Percentiles rank a stretch among this genome's conserved stretches.
phyloP scores from a whole-genome alignment of 2,329 filamentous ascomycete species.

The Xylaria sp. region DNA sequence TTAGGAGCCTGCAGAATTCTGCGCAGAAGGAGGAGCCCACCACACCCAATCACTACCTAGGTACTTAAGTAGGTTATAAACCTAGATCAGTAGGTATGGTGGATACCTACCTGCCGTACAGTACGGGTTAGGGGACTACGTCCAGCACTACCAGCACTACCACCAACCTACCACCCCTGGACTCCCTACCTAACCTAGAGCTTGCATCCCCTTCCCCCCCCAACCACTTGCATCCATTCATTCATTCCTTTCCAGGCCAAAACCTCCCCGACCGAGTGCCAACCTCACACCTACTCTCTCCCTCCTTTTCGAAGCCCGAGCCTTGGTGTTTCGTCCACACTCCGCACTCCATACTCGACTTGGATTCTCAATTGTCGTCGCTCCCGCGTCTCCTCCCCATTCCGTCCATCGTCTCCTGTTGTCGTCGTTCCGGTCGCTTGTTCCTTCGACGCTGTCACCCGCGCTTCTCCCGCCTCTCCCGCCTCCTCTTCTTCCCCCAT shows the following conservation, averaged over 20 bases:
- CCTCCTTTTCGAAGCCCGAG: slow-evolving; percentile 41
- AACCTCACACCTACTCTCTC: slow-evolving; percentile 48
- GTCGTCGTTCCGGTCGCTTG: slow-evolving; percentile 10
- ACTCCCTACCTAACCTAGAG: slow-evolving; percentile 40
- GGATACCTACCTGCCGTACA: neutral
- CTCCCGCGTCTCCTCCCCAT: slow-evolving; percentile 20
- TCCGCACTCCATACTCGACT: slow-evolving; percentile 32
- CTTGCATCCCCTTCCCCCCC: slow-evolving; percentile 43
- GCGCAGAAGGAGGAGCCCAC: neutral
- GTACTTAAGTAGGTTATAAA: neutral
- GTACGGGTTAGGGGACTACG: neutral
- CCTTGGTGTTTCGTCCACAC: slow-evolving; percentile 45
- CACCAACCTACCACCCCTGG: slow-evolving; percentile 16
- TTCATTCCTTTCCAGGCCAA: slow-evolving; percentile 33
- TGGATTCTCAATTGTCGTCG: slow-evolving; percentile 43
- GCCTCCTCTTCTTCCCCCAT: slow-evolving; percentile 16
- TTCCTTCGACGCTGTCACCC: slow-evolving; percentile 23
- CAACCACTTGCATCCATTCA: slow-evolving; percentile 28
- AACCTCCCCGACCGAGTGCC: slow-evolving; percentile 47
- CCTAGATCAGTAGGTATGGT: neutral
- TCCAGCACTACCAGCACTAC: neutral
- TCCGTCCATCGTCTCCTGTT: slow-evolving; percentile 16
- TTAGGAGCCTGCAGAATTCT: neutral
- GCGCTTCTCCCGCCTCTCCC: slow-evolving; percentile 25
- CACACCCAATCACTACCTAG: neutral